Percentiles rank a stretch among this genome's conserved stretches.
These are phyloP conservation scores for Colletotrichum sp. DNA, from an alignment of 2,329 filamentous ascomycete species.

Conservation along the genomic window DNA sequence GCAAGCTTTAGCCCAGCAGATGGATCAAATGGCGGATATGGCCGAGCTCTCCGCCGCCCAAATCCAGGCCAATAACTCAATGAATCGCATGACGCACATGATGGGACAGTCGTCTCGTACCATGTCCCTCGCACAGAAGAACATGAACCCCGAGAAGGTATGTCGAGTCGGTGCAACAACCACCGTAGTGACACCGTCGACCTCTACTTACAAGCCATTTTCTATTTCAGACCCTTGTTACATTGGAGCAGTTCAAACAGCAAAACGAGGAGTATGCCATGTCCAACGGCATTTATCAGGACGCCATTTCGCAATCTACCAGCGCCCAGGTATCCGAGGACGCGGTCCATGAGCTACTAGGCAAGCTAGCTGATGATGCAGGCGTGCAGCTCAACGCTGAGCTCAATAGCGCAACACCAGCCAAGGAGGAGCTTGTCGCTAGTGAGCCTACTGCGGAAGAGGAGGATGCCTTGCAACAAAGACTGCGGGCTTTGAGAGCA, in stretches of 20 bases:
- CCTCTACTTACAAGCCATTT: background rate
- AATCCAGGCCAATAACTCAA: conserved; percentile 69
- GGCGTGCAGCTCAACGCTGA: conserved; percentile 83
- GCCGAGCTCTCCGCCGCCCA: conserved; percentile 64
- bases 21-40: conserved; percentile 71
- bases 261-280: conserved; percentile 71
- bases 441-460: conserved; percentile 77
- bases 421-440: conserved; percentile 63
- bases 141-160: conserved; percentile 63
- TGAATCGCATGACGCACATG: conserved; percentile 70
- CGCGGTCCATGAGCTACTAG: conserved; percentile 85
- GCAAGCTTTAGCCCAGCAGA: conserved; percentile 66
- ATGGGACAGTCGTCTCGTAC: conserved; percentile 65
- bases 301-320: conserved; percentile 81
- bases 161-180: background rate
- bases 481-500: conserved; percentile 60
- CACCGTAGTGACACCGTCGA: background rate
- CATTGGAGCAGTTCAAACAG: conserved; percentile 65
- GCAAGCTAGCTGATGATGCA: conserved; percentile 86
- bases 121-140: conserved; percentile 64
- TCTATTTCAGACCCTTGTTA: conserved; percentile 55
- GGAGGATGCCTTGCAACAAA: conserved; percentile 75
- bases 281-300: conserved; percentile 80
- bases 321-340: conserved; percentile 77
- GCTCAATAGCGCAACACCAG: conserved; percentile 63